Conservation (phyloP, 164 flowering plant genomes). For the Annona cherimola region DNA sequence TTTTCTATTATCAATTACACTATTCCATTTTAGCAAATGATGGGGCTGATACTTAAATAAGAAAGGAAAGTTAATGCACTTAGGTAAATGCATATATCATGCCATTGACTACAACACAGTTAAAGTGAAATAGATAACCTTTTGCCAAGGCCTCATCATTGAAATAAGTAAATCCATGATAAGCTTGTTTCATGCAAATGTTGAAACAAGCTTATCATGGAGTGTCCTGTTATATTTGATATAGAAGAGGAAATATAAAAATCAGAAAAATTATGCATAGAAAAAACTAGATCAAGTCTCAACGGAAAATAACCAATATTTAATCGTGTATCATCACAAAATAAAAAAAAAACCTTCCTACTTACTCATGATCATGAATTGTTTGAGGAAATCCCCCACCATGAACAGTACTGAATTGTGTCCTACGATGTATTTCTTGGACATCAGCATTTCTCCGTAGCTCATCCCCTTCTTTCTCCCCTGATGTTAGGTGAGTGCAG, state of each 20-base stretch:
- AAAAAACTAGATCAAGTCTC: not conserved
- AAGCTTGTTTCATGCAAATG: not conserved
- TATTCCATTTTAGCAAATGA: too few relatives aligned
- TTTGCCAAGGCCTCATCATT: too few relatives aligned
- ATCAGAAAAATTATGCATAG: not conserved
- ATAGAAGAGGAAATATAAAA: not conserved
- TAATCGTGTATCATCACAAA: not conserved
- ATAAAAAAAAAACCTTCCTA: not conserved
- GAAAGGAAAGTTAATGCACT: too few relatives aligned
- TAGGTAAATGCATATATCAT: too few relatives aligned
- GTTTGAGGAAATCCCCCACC: constrained; percentile 52
- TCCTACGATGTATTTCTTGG: constrained; percentile 73
- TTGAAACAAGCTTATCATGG: not conserved
- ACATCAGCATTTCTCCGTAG: constrained; percentile 84
- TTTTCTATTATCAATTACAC: too few relatives aligned
- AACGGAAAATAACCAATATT: not conserved
- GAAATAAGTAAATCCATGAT: too few relatives aligned
- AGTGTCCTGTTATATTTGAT: not conserved
- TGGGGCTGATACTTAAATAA: too few relatives aligned
- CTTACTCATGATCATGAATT: constrained; percentile 89
- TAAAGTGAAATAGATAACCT: too few relatives aligned
- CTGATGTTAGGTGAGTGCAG: constrained; percentile 90
- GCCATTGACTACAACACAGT: too few relatives aligned
- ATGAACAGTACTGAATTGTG: constrained; percentile 49
- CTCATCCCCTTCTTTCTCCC: constrained; percentile 81